Conservation (phyloP, 179 eudicot species). For the Sideroxylon spinosum region DNA sequence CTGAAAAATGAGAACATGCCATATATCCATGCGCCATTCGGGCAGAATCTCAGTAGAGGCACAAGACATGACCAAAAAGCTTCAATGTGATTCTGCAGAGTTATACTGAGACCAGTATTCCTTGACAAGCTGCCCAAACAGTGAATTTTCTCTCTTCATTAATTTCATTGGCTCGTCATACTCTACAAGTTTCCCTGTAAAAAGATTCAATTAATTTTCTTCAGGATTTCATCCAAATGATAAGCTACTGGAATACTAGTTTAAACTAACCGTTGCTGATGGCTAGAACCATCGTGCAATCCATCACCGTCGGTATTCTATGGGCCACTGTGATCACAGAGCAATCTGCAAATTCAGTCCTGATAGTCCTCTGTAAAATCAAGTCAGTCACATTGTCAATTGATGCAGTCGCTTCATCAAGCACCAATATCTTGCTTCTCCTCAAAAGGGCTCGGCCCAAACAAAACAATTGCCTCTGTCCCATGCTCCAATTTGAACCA, state of each 20-base stretch:
- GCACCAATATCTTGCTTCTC: conserved; percentile 64
- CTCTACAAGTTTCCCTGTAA: conserved; percentile 63
- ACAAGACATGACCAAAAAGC: no score
- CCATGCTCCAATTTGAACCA: conserved; percentile 90
- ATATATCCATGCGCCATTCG: no score
- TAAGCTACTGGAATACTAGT: neutral
- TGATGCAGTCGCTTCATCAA: conserved; percentile 86
- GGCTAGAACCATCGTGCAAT: conserved; percentile 75
- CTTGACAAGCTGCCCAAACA: conserved; percentile 62
- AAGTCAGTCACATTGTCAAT: conserved; percentile 68
- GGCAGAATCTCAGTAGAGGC: no score
- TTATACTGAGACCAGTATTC: conserved; percentile 75
- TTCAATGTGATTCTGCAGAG: conserved; percentile 50
- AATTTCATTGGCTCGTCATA: conserved; percentile 71
- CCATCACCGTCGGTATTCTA: conserved; percentile 84
- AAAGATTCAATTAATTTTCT: neutral
- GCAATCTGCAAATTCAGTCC: conserved; percentile 63
- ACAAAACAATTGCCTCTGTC: conserved; percentile 75
- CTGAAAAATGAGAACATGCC: no score
- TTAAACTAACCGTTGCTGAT: conserved; percentile 60
- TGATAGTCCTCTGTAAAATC: conserved; percentile 63
- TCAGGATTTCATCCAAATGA: neutral
- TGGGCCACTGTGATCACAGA: conserved; percentile 84
- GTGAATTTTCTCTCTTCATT: conserved; percentile 59
- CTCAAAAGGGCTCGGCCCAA: conserved; percentile 68